Evolutionary conservation across 2,329 filamentous ascomycete species (phyloP).

Genomic region (Phialophora chinensis): DNA sequence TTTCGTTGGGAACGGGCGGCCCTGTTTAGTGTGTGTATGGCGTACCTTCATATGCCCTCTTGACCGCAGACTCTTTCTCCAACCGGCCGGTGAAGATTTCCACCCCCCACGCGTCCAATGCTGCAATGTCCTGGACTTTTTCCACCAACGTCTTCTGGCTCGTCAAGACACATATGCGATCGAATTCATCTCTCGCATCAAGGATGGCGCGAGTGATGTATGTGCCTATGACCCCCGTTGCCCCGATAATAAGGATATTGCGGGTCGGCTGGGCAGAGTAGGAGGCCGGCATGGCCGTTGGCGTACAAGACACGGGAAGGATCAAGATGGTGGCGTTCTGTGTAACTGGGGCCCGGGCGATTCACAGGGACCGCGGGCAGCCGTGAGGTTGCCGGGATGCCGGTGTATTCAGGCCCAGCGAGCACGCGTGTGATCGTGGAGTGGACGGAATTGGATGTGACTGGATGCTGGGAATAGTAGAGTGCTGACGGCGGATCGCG

Average conservation of each 20-base stretch:
- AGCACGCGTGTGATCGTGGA: background rate
- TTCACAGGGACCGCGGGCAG: background rate
- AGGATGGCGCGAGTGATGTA: conserved; percentile 60
- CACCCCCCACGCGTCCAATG: conserved; percentile 55
- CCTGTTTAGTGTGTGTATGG: conserved; percentile 3
- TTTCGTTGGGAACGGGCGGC: background rate
- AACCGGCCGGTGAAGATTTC: conserved; percentile 64
- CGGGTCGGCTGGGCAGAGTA: conserved; percentile 37
- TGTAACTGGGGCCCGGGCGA: conserved; percentile 2
- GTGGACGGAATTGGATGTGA: conserved; percentile 12
- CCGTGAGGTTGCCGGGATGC: background rate
- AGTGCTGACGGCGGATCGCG: conserved; percentile 34
- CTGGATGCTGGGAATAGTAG: conserved; percentile 18
- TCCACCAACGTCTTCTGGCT: conserved; percentile 57
- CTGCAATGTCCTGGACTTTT: conserved; percentile 58
- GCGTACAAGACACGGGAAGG: conserved; percentile 6
- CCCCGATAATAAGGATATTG: conserved; percentile 60
- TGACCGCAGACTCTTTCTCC: conserved; percentile 58
- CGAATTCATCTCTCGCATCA: conserved; percentile 52
- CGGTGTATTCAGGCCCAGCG: background rate
- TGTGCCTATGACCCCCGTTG: conserved; percentile 59
- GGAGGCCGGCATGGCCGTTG: conserved; percentile 34
- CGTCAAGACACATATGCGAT: conserved; percentile 63
- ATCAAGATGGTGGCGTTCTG: conserved; percentile 17
- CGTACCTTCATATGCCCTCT: conserved; percentile 61